Conservation (phyloP, 495 filamentous ascomycete species). For the Thermothielavioides terrestris region DNA sequence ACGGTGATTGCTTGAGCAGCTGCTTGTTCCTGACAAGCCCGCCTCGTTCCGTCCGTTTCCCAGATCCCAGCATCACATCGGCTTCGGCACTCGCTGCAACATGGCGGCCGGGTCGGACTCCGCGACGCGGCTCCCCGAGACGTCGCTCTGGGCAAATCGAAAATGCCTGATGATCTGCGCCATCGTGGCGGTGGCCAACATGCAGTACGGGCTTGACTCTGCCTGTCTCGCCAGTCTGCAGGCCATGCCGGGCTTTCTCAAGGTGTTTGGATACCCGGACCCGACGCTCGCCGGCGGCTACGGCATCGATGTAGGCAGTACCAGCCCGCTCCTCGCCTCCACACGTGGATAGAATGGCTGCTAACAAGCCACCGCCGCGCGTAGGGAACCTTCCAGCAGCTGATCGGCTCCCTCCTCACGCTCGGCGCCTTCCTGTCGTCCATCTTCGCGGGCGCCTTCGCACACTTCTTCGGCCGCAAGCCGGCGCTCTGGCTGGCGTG, state of each 20-base stretch:
- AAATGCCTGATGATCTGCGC: slow-evolving; percentile 34
- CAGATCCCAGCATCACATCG: no score
- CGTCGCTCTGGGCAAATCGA: slow-evolving; percentile 32
- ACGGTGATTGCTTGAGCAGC: no score
- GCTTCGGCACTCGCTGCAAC: no score
- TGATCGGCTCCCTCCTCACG: slow-evolving; percentile 48
- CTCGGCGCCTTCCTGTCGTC: slow-evolving; percentile 50
- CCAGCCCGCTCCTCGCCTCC: not conserved
- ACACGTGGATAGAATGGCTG: not conserved
- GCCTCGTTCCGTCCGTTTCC: not conserved
- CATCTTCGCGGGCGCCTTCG: slow-evolving; percentile 42
- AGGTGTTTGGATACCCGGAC: slow-evolving; percentile 27
- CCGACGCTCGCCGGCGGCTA: slow-evolving; percentile 12
- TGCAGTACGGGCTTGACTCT: slow-evolving; percentile 54
- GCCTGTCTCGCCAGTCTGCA: slow-evolving; percentile 50
- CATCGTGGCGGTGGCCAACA: slow-evolving; percentile 33
- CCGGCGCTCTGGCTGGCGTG: slow-evolving; percentile 41
- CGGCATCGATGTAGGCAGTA: slow-evolving; percentile 11
- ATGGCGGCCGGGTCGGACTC: not conserved
- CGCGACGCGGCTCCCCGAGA: slow-evolving; percentile 21
- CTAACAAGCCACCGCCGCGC: no score
- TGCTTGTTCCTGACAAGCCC: no score
- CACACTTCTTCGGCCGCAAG: slow-evolving; percentile 44
- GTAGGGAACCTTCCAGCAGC: slow-evolving; percentile 43
- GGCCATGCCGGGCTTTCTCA: slow-evolving; percentile 51